These are phyloP conservation scores for Ceratocystiopsis brevicomis DNA, from an alignment of 2,329 filamentous ascomycete genomes.

Conservation along the genomic window DNA sequence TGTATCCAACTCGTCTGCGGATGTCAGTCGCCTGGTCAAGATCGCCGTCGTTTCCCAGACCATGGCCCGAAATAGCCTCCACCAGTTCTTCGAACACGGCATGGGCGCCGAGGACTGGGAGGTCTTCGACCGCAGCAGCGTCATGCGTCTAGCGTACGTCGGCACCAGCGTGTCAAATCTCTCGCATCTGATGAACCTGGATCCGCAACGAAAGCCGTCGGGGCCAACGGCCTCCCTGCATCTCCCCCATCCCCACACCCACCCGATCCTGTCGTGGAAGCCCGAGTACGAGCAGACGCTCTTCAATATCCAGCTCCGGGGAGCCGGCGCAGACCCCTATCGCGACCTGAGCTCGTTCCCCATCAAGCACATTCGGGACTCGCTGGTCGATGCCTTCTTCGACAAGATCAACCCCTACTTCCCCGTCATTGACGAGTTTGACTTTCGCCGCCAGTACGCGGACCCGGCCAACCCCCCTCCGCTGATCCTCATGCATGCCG, in stretches of 20 bases:
- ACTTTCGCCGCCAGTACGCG: not conserved
- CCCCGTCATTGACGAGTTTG: not conserved
- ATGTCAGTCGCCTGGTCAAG: not conserved
- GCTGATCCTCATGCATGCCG: not conserved
- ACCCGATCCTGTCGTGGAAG: not conserved
- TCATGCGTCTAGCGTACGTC: not conserved
- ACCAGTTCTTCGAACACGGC: not conserved
- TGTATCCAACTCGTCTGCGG: not conserved
- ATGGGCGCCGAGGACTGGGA: not conserved
- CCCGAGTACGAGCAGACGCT: not conserved
- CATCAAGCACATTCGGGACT: not conserved
- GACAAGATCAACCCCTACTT: not conserved
- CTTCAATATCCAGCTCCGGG: not conserved
- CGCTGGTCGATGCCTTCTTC: not conserved
- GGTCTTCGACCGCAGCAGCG: not conserved
- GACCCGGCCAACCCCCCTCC: not conserved
- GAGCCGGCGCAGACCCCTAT: not conserved
- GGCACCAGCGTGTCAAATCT: not conserved
- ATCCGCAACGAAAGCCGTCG: not conserved
- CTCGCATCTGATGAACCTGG: not conserved
- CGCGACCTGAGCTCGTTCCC: not conserved
- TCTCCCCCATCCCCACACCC: not conserved
- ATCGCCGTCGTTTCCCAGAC: not conserved
- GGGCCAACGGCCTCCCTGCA: not conserved
- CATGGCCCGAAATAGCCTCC: not conserved